These are phyloP conservation scores for Ascochyta pisi DNA, from an alignment of 2,329 filamentous ascomycete genomes.

Conservation along the genomic window DNA sequence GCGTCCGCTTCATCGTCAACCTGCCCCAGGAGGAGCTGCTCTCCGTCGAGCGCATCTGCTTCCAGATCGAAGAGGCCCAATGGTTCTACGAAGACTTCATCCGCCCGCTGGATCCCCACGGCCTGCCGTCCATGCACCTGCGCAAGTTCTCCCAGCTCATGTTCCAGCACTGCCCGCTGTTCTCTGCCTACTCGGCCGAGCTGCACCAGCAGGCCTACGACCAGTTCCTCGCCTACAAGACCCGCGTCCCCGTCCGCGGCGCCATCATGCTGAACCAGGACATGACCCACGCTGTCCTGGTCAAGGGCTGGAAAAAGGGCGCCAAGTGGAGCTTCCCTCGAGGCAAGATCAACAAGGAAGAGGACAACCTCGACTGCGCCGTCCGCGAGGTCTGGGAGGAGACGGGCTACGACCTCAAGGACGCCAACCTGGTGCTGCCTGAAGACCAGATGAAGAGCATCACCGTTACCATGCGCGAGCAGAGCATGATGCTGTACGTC, in stretches of 20 bases:
- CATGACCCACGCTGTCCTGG: conserved; percentile 94
- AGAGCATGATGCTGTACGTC: conserved; percentile 91
- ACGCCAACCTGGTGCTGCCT: conserved; percentile 75
- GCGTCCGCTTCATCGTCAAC: conserved; percentile 98
- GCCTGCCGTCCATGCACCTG: conserved; percentile 83
- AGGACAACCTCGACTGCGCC: conserved; percentile 91
- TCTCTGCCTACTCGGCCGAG: conserved; percentile 79
- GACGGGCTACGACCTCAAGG: conserved; percentile 83
- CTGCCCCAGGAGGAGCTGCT: conserved; percentile 89
- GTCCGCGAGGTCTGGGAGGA: conserved; percentile 95
- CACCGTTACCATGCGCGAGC: conserved; percentile 87
- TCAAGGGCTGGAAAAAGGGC: conserved; percentile 97
- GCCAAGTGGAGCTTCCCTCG: conserved; percentile 96
- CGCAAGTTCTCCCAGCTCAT: conserved; percentile 87
- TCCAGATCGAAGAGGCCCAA: conserved; percentile 98
- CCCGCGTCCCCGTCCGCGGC: conserved; percentile 88
- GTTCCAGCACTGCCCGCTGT: conserved; percentile 90
- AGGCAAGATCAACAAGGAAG: conserved; percentile 98
- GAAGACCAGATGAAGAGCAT: conserved; percentile 79
- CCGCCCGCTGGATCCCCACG: conserved; percentile 80
- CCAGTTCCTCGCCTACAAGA: conserved; percentile 94
- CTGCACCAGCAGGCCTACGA: conserved; percentile 85
- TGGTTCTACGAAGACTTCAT: conserved; percentile 99
- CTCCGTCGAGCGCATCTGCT: conserved; percentile 92
- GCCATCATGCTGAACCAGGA: conserved; percentile 89